A percentile compares a stretch with the other conserved stretches of the same genome.
Evolutionary conservation across 345 rosid species (phyloP).

Genomic region (Gossypium arboreum): DNA sequence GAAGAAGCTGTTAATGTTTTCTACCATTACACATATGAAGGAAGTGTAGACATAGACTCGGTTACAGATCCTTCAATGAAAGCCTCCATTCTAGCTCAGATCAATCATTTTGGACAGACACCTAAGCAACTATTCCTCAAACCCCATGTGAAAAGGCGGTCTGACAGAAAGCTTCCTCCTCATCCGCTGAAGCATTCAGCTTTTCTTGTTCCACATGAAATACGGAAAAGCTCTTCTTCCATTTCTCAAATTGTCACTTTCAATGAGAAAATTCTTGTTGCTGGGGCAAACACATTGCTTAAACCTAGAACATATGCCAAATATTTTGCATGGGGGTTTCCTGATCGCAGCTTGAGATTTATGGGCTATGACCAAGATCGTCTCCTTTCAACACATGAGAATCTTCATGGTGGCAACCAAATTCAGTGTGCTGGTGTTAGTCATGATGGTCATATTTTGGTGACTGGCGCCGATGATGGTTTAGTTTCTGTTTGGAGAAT

Average conservation of each 20-base stretch:
- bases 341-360: conserved; percentile 95
- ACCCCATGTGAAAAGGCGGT: conserved; percentile 79
- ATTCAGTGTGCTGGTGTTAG: conserved; percentile 81
- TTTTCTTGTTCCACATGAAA: conserved; percentile 82
- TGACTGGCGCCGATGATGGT: conserved; percentile 96
- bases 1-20: conserved; percentile 99
- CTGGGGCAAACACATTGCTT: conserved; percentile 65
- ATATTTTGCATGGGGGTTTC: conserved; percentile 93
- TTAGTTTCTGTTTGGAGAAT: conserved; percentile 86
- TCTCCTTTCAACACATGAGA: conserved; percentile 91
- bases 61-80: conserved; percentile 98
- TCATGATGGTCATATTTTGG: conserved; percentile 89
- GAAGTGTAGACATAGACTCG: conserved; percentile 97
- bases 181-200: conserved; percentile 84
- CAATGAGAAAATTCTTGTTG: conserved; percentile 81
- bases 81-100: conserved; percentile 98
- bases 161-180: conserved; percentile 67
- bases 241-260: conserved; percentile 70
- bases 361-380: conserved; percentile 95
- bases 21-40: conserved; percentile 99
- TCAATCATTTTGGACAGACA: conserved; percentile 99
- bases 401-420: conserved; percentile 92
- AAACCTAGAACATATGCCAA: conserved; percentile 88
- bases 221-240: conserved; percentile 70
- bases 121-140: conserved; percentile 96